Base-by-base conservation (phyloP, 169 alveolate species). In the Eimeria necatrix region DNA sequence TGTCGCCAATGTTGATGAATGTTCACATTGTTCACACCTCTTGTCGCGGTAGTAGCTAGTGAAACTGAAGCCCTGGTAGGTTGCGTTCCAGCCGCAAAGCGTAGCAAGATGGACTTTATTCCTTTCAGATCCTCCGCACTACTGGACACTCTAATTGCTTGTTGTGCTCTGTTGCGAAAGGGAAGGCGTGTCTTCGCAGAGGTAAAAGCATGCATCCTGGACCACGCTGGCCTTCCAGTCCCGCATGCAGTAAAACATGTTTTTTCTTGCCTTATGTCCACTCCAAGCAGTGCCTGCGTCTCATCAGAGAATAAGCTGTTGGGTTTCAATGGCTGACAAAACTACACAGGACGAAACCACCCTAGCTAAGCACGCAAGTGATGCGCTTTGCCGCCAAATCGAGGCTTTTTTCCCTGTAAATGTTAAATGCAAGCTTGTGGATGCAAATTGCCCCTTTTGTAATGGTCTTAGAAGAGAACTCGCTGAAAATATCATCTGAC, bases 241-340 rank as follows among this genome's bases (percentile, higher is more conserved):
- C 81, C 76, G 83, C 93, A 60, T 1, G 60, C 46, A 18, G 81
- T 61, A 5, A 49, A 61, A 61, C 76, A 61, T 5, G 68, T 73
- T 41, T 46, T 46, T 26, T 61, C 81, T 41, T 41, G 41, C 16
- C 24, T 60, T 20, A 85, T 26, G 22, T 85, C 93, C 0, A 46
- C 93, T 20, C 93, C 93, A 41, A 46, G n/a, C 48, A 85, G 26
- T 20, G 49, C 8, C 93, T 85, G 83, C 81, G 60, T 60, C 0
- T 18, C 48, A 3, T 53, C 60, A 18, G 46, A 18, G 41, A 32
- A 32, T 32, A 32, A 32, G 2, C 41, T 32, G 41, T 32, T 32
- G 41, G 41, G 41, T 32, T 2, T 2, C 41, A 32, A 32, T 32
- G 41, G 41, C 41, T 32, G 41, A 32, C 41, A 32, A 32, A 32